Conservation (phyloP, 1,284 basidiomycete species). For the Termitomyces sp. region DNA sequence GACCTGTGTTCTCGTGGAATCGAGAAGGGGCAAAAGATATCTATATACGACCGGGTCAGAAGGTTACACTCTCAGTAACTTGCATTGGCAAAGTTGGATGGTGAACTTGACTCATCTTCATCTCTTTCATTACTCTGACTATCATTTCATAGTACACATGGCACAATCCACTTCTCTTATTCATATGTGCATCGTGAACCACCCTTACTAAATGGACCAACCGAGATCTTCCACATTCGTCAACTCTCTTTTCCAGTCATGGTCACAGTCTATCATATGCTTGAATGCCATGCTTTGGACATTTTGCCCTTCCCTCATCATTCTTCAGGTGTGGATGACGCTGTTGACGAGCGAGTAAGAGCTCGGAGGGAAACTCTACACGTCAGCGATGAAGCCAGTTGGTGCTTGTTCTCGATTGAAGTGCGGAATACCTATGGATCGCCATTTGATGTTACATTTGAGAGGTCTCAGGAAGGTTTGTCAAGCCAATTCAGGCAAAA, state of each 20-base stretch:
- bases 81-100: constrained; percentile 90
- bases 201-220: constrained; percentile 23
- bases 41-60: constrained; percentile 66
- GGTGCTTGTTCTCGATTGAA: constrained; percentile 84
- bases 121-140: neutral
- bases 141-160: constrained; percentile 54
- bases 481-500: neutral
- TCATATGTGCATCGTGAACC: constrained; percentile 54
- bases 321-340: constrained; percentile 26
- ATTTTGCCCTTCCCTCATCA: constrained; percentile 54
- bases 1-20: constrained; percentile 81
- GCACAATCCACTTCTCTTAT: constrained; percentile 81
- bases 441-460: constrained; percentile 83
- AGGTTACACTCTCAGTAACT: constrained; percentile 60
- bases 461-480: constrained; percentile 58
- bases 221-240: constrained; percentile 72
- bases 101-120: constrained; percentile 33
- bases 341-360: constrained; percentile 5
- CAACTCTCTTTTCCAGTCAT: constrained; percentile 80
- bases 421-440: constrained; percentile 85
- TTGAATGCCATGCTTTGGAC: constrained; percentile 81
- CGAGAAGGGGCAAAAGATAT: constrained; percentile 53
- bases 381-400: constrained; percentile 51
- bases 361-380: constrained; percentile 26
- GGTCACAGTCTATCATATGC: constrained; percentile 90